Base-by-base conservation (phyloP, 2,329 filamentous ascomycete genomes). In the Exophiala lecanii-corni region DNA sequence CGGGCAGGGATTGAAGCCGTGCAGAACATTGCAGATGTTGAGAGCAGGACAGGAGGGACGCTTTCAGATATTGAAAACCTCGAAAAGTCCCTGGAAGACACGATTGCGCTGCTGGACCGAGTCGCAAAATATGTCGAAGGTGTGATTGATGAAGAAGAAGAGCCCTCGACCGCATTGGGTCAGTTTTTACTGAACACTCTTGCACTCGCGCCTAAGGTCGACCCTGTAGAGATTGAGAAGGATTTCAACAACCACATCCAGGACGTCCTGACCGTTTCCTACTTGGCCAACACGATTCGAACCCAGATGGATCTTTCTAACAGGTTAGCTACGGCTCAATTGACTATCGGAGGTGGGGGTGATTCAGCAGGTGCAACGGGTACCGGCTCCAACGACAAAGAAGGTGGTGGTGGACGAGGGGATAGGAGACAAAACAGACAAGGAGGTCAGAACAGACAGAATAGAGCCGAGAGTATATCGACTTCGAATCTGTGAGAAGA, bases 171-270 rank as follows among this genome's bases (percentile, higher is more conserved):
- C 55, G 88, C 89, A 9, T 75, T 98, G 44, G 92, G 89, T 55
- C 94, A 98, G 70, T 94, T 89, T 71, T 75, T 98, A 56, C 86
- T 97, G 76, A 94, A 94, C 67, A 84, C 91, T 28, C 79, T 98
- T 52, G 89, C 86, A 35, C 74, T 98, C 52, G 88, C 91, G 43
- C 92, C 92, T 61, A 98, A 97, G 78, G 92, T 97, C 49, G 87
- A 95, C 60, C 74, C 84, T 26, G 78, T 81, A 50, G 85, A 94
- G 65, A 89, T 98, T 62, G 92, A 98, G 76, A 79, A 84, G 64
- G 89, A 97, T 74, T 98, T 98, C 80, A 98, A 98, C 81, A 95
- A 94, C 75, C 92, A 98, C 73, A 89, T 98, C 68, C 92, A 98
- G 74, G 92, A 98, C 67, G 89, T 98, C 49, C 82, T 98, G 55